Percentiles rank a stretch among this genome's conserved stretches.
phyloP scores from a whole-genome alignment of 768 basidiomycete species.

The Flagelloscypha sp. region DNA sequence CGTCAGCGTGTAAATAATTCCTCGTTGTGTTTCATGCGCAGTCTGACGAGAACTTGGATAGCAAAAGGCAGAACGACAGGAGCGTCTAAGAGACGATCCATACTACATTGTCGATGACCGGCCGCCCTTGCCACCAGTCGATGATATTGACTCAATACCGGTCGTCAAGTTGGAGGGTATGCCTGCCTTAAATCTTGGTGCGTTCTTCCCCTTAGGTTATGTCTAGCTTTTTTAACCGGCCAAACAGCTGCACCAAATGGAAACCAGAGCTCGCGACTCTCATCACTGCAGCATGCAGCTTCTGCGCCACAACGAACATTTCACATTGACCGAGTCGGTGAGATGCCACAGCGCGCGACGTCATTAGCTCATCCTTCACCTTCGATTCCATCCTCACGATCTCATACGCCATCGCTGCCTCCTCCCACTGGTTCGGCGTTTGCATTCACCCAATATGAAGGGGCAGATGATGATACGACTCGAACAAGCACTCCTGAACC shows the following conservation, averaged over 20 bases:
- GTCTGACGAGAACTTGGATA: conserved; percentile 21
- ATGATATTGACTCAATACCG: conserved; percentile 88
- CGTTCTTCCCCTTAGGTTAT: conserved; percentile 3
- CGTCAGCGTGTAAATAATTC: conserved; percentile 53
- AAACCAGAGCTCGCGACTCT: conserved; percentile 26
- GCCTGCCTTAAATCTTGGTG: conserved; percentile 36
- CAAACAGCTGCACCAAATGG: conserved; percentile 14
- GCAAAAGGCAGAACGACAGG: conserved; percentile 70
- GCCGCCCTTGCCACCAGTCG: conserved; percentile 20
- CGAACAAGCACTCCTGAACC: conserved; percentile 55
- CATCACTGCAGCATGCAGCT: conserved; percentile 36
- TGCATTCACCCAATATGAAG: conserved; percentile 49
- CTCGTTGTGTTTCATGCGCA: not conserved
- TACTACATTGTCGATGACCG: conserved; percentile 78
- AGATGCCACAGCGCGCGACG: conserved; percentile 67
- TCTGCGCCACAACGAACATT: conserved; percentile 39
- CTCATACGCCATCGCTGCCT: conserved; percentile 15
- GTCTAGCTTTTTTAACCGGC: not conserved
- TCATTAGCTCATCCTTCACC: conserved; percentile 12
- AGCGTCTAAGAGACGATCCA: conserved; percentile 76
- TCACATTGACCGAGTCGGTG: conserved; percentile 69
- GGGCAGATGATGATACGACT: conserved; percentile 36
- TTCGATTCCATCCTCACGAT: conserved; percentile 20
- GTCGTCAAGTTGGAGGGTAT: conserved; percentile 77
- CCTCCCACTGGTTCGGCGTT: conserved; percentile 16